phyloP scores from a whole-genome alignment of 139 green algal genomes.

The Edaphochlamys debaryana region DNA sequence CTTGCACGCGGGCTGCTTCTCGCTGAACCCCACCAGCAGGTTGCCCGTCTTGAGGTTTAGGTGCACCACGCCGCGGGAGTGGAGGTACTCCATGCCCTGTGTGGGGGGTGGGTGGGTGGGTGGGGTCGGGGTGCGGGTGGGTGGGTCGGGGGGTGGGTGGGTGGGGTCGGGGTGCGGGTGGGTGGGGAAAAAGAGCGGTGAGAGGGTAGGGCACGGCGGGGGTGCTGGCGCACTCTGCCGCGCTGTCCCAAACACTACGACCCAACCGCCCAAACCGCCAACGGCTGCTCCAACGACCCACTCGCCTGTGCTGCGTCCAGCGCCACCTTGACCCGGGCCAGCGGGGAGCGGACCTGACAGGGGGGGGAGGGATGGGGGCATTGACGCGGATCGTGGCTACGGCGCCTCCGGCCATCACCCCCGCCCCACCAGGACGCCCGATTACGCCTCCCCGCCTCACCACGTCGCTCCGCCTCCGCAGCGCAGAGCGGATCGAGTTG shows the following conservation, averaged over 20 bases:
- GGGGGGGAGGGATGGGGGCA: too few relatives aligned
- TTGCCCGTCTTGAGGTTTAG: slow-evolving; percentile 74
- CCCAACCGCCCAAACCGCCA: neutral
- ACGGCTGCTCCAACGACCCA: too few relatives aligned
- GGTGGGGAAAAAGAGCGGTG: too few relatives aligned
- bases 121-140: neutral
- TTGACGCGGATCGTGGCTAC: too few relatives aligned
- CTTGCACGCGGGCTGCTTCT: slow-evolving; percentile 73
- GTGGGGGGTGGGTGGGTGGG: too few relatives aligned
- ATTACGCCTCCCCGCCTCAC: slow-evolving; percentile 17
- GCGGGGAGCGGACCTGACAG: neutral
- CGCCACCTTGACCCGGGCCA: slow-evolving; percentile 41
- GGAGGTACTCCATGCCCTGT: slow-evolving; percentile 71
- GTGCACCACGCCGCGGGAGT: slow-evolving; percentile 65
- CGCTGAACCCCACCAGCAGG: slow-evolving; percentile 61
- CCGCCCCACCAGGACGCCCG: too few relatives aligned
- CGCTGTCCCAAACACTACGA: neutral
- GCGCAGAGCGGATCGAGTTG: slow-evolving; percentile 62
- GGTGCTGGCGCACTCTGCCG: too few relatives aligned
- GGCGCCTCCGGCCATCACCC: too few relatives aligned
- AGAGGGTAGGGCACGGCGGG: too few relatives aligned
- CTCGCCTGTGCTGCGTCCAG: slow-evolving; percentile 45
- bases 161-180: too few relatives aligned
- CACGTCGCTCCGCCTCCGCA: slow-evolving; percentile 51
- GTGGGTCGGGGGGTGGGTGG: too few relatives aligned